Percentiles rank a stretch among this genome's conserved stretches.
These are phyloP conservation scores for Colletotrichum noveboracense DNA, from an alignment of 2,329 filamentous ascomycete species.

Conservation along the genomic window DNA sequence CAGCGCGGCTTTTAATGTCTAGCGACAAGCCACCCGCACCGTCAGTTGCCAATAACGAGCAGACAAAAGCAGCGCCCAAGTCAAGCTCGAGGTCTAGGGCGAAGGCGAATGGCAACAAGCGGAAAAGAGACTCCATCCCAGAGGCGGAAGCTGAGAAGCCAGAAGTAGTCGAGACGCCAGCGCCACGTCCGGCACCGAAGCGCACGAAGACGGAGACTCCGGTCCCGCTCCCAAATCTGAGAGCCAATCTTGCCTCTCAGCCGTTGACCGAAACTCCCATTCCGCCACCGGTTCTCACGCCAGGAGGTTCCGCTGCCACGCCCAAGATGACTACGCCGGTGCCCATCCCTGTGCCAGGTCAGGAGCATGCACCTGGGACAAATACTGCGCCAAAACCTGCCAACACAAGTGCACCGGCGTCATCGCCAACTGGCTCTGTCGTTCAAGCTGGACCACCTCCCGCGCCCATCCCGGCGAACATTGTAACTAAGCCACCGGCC, in stretches of 20 bases:
- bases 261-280: slow-evolving; percentile 18
- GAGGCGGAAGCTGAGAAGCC: slow-evolving; percentile 33
- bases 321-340: slow-evolving; percentile 37
- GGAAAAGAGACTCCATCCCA: slow-evolving; percentile 47
- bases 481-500: slow-evolving; percentile 39
- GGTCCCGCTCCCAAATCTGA: slow-evolving; percentile 51
- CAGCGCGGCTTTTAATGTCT: slow-evolving; percentile 50
- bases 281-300: slow-evolving; percentile 35
- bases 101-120: slow-evolving; percentile 41
- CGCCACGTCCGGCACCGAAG: slow-evolving; percentile 48
- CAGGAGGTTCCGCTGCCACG: slow-evolving; percentile 23
- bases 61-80: slow-evolving; percentile 31
- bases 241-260: slow-evolving; percentile 28
- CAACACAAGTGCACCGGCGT: slow-evolving; percentile 10
- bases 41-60: slow-evolving; percentile 30
- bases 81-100: slow-evolving; percentile 30
- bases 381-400: not conserved
- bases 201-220: slow-evolving; percentile 64
- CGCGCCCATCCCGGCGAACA: slow-evolving; percentile 40
- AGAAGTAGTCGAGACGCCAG: slow-evolving; percentile 29
- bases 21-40: slow-evolving; percentile 24
- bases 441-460: slow-evolving; percentile 4
- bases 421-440: slow-evolving; percentile 12
- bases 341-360: slow-evolving; percentile 26
- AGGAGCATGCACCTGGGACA: slow-evolving; percentile 2